These are phyloP conservation scores for Ascoidea rubescens DNA, from an alignment of 805 yeast genomes.

Conservation along the genomic window DNA sequence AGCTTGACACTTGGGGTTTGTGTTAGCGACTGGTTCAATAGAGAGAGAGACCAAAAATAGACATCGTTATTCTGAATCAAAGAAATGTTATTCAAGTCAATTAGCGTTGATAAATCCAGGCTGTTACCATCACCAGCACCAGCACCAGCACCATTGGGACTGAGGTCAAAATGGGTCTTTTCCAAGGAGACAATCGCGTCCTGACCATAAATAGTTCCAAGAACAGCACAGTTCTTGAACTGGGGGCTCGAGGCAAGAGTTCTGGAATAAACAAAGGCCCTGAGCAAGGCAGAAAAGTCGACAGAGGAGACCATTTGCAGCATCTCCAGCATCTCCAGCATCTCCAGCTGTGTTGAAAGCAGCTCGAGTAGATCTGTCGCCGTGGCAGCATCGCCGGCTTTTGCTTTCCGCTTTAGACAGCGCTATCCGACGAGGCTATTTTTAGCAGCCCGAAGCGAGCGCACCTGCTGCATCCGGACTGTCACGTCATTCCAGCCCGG, in stretches of 20 bases:
- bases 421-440: no score
- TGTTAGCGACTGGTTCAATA: constrained; percentile 31
- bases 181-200: constrained; percentile 64
- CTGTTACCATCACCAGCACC: background rate
- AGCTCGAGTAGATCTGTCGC: no score
- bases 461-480: no score
- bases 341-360: background rate
- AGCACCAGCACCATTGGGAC: no score
- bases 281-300: constrained; percentile 17
- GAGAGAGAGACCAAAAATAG: constrained; percentile 66
- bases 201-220: constrained; percentile 50
- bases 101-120: background rate
- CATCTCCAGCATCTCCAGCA: background rate
- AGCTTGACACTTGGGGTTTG: constrained; percentile 49
- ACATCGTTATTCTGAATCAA: constrained; percentile 61
- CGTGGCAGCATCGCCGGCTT: no score
- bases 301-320: background rate
- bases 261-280: constrained; percentile 29
- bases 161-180: constrained; percentile 42
- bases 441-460: no score
- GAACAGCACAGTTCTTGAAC: constrained; percentile 46
- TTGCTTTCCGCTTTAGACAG: no score
- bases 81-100: background rate
- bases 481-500: no score
- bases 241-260: constrained; percentile 49